Conservation (phyloP, 1,139 yeast species). For the Candida neerlandica region DNA sequence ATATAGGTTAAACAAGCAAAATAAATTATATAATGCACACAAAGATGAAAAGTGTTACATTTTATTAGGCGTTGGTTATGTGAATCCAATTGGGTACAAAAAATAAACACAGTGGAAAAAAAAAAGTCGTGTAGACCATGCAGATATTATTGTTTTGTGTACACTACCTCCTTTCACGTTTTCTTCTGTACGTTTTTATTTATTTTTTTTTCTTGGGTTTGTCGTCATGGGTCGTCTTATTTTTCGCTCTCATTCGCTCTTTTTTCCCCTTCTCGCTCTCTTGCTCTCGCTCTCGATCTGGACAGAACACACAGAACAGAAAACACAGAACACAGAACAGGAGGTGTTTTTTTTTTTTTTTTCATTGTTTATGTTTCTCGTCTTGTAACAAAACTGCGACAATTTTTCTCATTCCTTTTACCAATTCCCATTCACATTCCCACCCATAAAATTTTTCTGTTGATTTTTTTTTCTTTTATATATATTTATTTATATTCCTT, state of each 20-base stretch:
- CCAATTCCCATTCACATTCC: not conserved
- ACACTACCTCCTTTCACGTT: not conserved
- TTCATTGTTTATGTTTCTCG: not conserved
- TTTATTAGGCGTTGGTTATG: no score
- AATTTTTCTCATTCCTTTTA: constrained; percentile 1
- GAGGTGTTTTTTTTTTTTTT: not conserved
- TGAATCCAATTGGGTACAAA: not conserved
- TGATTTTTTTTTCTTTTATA: not conserved
- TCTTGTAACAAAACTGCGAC: no score
- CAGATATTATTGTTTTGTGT: not conserved
- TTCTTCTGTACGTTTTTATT: not conserved
- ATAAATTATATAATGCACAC: no score
- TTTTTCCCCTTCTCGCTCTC: not conserved
- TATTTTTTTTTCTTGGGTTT: not conserved
- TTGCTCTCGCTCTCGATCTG: not conserved
- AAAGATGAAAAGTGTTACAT: no score
- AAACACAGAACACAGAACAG: not conserved
- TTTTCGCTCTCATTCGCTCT: no score
- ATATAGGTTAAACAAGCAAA: not conserved
- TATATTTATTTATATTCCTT: not conserved
- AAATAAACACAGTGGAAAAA: constrained; percentile 1
- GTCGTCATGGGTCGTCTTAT: not conserved
- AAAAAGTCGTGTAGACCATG: constrained; percentile 1
- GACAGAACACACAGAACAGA: no score
- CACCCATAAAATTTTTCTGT: not conserved